Evolutionary conservation across 345 rosid genomes (phyloP).

Genomic region (Citrus hindsii): DNA sequence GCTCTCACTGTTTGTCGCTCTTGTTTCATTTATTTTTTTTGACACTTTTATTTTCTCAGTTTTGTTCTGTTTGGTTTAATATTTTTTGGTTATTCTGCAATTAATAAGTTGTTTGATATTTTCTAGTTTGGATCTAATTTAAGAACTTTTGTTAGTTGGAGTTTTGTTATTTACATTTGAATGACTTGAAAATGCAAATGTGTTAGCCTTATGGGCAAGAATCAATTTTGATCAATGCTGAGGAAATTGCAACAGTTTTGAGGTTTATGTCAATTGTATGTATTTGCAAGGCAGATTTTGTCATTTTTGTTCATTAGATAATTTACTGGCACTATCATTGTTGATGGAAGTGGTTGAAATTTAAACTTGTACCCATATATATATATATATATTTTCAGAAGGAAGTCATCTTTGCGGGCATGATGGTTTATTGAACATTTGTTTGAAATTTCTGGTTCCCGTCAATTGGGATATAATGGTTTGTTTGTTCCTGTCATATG

Average conservation of each 20-base stretch:
- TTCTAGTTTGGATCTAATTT: constrained; percentile 35
- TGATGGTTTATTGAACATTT: not conserved
- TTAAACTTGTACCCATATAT: not conserved
- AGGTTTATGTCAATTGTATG: not conserved
- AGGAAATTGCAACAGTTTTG: not conserved
- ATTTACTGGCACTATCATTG: no score
- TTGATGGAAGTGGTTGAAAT: not conserved
- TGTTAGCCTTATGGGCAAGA: no score
- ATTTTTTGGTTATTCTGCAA: not conserved
- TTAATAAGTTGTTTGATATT: not conserved
- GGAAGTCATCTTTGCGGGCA: not conserved
- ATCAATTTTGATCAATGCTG: no score
- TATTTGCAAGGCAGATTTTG: not conserved
- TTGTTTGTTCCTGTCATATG: no score
- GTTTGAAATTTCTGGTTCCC: not conserved
- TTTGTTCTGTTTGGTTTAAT: not conserved
- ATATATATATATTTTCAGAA: not conserved
- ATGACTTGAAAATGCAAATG: no score
- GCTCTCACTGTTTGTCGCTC: not conserved
- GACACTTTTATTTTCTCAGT: not conserved
- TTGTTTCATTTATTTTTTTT: no score
- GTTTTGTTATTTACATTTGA: no score
- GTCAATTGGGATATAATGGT: not conserved
- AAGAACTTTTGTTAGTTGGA: no score
- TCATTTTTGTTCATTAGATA: not conserved